Evolutionary conservation across 371 early-diverging fungal species (phyloP), one percentile per base, ranked within the genome.

Genomic region (Apophysomyces ossiformis): DNA sequence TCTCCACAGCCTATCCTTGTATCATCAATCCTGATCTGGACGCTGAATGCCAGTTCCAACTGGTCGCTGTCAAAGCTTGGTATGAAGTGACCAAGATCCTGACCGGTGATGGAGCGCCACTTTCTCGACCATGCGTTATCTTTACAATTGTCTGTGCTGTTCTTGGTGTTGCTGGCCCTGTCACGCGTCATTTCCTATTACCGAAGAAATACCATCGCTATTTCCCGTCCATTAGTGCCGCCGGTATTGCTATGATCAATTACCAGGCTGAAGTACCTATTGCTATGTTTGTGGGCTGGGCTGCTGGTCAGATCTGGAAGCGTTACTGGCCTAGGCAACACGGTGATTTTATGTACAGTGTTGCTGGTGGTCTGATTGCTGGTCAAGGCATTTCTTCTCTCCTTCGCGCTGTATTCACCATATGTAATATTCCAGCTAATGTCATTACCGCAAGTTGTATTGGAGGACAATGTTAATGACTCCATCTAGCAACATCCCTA

Each of bases 331-430:
- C 72, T 38, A 36, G 26, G 5, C 60, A 68, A 11, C 69, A 76
- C 50, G 80, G 78, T 38, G 66, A 75, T 58, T 74, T 69, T 57
- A 64, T 73, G 71, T 82, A 76, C 61, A 74, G 85, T 7, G 71
- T 85, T 37, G 87, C 90, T 38, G 81, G 79, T 63, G 91, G 91
- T 38, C 63, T 89, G 60, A 85, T 90, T 69, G 88, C 89, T 60
- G 91, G 91, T 59, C 89, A 87, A 64, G 91, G 91, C 65, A 82
- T 90, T 41, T 83, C 82, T 46, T 89, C 89, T 57, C 72, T 89
- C 44, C 60, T 88, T 64, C 74, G 82, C 58, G 88, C 89, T 21
- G 66, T 87, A 37, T 69, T 85, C 61, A 77, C 76, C 38, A 67
- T 90, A 7, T 58, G 63, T 12, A 63, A 61, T 64, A 67, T 76